A percentile compares a stretch with the other conserved stretches of the same genome.
These are phyloP conservation scores for Aurinia saxatilis DNA, from an alignment of 345 rosid species.

Conservation along the genomic window DNA sequence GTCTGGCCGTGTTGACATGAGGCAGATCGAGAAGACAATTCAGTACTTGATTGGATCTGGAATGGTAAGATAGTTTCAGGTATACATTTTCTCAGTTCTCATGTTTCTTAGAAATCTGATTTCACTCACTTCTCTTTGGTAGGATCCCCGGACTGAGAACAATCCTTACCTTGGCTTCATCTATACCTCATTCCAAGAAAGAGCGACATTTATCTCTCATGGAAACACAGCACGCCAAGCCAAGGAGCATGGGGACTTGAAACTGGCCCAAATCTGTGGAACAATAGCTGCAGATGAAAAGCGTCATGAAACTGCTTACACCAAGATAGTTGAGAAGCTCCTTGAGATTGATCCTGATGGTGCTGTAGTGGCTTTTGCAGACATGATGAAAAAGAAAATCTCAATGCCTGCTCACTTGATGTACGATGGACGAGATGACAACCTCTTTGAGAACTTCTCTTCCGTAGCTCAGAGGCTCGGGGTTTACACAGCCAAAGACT, in stretches of 20 bases:
- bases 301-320: slow-evolving; percentile 94
- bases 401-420: slow-evolving; percentile 96
- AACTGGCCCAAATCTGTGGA: slow-evolving; percentile 88
- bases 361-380: slow-evolving; percentile 63
- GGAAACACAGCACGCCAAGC: slow-evolving; percentile 94
- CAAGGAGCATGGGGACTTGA: slow-evolving; percentile 69
- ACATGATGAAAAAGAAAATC: slow-evolving; percentile 95
- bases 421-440: slow-evolving; percentile 68
- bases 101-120: too few relatives aligned
- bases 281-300: slow-evolving; percentile 85
- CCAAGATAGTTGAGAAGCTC: slow-evolving; percentile 80
- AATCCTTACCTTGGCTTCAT: slow-evolving; percentile 85
- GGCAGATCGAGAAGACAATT: slow-evolving; percentile 56
- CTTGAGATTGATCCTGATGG: slow-evolving; percentile 85
- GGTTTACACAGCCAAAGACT: slow-evolving; percentile 82
- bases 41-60: slow-evolving; percentile 64
- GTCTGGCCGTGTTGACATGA: slow-evolving; percentile 57
- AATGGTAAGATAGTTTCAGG: slow-evolving; percentile 39
- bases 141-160: slow-evolving; percentile 87
- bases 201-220: slow-evolving; percentile 94
- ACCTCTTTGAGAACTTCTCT: slow-evolving; percentile 72
- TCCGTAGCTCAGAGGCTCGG: slow-evolving; percentile 84
- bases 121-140: background rate
- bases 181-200: slow-evolving; percentile 94
- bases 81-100: too few relatives aligned